Evolutionary conservation across 2,329 filamentous ascomycete species (phyloP), one percentile per base, ranked within the genome.

Genomic region (Alternaria sp.): DNA sequence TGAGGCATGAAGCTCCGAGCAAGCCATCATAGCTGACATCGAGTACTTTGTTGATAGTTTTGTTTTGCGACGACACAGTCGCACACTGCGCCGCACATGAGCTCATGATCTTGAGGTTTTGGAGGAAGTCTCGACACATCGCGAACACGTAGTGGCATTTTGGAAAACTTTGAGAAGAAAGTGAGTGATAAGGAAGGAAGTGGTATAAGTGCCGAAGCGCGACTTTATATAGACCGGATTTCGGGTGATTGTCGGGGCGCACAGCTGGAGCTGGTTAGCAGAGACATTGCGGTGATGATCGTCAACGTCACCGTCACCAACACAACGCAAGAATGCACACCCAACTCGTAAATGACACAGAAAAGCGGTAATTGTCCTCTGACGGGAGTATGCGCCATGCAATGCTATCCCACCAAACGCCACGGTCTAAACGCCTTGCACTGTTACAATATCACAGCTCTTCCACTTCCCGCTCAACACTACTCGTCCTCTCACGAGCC

Each of bases 321-420:
- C 9, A 25, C 14, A 41, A 25, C 4, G 20, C 10, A 41, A 3
- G 3, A 15, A 14, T 12, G 20, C 23, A 25, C 1, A n/a, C 2
- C 3, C 9, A 5, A 33, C 14, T n/a, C 20, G 49, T 0, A 0
- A 53, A 3, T 18, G 20, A 25, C 20, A 25, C 8, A 25, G 37
- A 23, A 41, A 11, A 11, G 3, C 20, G 20, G 7, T 15, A 23
- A 25, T 51, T 37, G 20, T 53, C 3, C 49, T 41, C 28, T 2
- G 30, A 41, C 1, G 33, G 15, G 45, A 30, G n/a, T 30, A 18
- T 51, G 26, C 60, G 60, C 60, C 60, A 30, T 54, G 47, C 21
- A 57, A 62, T 62, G 55, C 60, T 62, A 20, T 33, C 25, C 20
- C 3, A n/a, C 44, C 3, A 47, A 55, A 47, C 58, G 28, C 43